Evolutionary conservation across 1,284 basidiomycete genomes (phyloP).

Genomic region (Ganoderma lingzhi): DNA sequence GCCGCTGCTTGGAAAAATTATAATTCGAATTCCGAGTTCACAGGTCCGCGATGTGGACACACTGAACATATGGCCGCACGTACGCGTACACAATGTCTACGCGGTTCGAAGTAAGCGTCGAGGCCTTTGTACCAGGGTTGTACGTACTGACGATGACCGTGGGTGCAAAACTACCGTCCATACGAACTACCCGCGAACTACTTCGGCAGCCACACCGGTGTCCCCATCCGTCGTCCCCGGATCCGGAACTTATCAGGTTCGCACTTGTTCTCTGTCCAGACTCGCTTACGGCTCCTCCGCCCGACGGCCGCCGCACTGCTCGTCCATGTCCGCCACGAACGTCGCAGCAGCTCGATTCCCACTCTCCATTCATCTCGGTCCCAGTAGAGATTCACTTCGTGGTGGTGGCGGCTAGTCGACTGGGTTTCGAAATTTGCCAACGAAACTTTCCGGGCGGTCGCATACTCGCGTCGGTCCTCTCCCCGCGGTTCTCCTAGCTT

Average conservation of each 20-base stretch:
- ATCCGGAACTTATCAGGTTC: neutral
- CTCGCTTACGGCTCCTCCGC: neutral
- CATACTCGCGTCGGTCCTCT: neutral
- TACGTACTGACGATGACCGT: conserved; percentile 19
- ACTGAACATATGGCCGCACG: neutral
- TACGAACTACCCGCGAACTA: neutral
- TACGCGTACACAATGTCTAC: neutral
- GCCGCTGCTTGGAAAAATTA: neutral
- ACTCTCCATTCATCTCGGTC: conserved; percentile 1
- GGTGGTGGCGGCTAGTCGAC: neutral
- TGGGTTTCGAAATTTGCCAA: neutral
- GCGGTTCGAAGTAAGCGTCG: neutral
- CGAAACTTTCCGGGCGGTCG: neutral
- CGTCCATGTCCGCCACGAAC: neutral
- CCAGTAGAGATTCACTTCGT: neutral
- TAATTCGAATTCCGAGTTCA: neutral
- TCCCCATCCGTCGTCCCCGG: neutral
- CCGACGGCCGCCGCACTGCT: neutral
- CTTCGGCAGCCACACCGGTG: neutral
- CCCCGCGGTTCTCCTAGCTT: neutral
- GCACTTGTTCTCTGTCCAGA: neutral
- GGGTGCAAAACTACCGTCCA: neutral
- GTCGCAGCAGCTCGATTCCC: neutral
- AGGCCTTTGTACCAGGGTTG: conserved; percentile 20
- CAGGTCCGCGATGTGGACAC: neutral